phyloP scores from a whole-genome alignment of 116 monocot genomes.

The Iris pallida region DNA sequence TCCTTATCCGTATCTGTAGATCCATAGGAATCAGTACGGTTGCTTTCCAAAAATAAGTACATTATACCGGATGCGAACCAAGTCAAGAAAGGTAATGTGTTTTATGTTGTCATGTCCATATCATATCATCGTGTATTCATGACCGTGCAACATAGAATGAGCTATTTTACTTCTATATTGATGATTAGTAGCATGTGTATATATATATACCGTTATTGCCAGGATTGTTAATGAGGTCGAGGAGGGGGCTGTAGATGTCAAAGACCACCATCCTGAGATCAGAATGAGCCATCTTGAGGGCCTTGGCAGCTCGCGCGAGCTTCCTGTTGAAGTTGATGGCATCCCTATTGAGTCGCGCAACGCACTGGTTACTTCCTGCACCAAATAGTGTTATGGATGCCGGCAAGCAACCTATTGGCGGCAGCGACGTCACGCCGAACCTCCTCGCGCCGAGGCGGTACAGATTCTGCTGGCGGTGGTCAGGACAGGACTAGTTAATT shows the following conservation, averaged over 20 bases:
- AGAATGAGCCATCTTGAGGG: slow-evolving; percentile 31
- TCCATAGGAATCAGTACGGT: too few species aligned
- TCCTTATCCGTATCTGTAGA: too few species aligned
- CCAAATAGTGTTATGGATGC: slow-evolving; percentile 65
- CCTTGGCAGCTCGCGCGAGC: slow-evolving; percentile 19
- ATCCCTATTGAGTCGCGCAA: slow-evolving; percentile 47
- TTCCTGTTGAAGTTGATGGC: slow-evolving; percentile 49
- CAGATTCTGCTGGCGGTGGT: slow-evolving; percentile 25
- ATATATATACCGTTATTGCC: slow-evolving; percentile 33
- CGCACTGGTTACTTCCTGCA: slow-evolving; percentile 34
- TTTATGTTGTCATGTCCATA: too few species aligned
- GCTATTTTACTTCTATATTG: too few species aligned
- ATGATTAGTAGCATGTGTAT: neutral
- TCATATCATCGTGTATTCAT: too few species aligned
- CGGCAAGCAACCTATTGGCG: slow-evolving; percentile 61
- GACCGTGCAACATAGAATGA: too few species aligned
- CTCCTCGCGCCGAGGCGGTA: slow-evolving; percentile 44
- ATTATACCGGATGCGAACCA: too few species aligned
- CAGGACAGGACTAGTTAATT: neutral
- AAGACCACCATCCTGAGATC: slow-evolving; percentile 55
- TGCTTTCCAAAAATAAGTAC: too few species aligned
- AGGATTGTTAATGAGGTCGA: slow-evolving; percentile 48
- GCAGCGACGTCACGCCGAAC: slow-evolving; percentile 62
- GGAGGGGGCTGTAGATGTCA: slow-evolving; percentile 55
- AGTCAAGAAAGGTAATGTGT: too few species aligned